Conservation (phyloP, 2,329 filamentous ascomycete species). For the Stagonosporopsis vannaccii region DNA sequence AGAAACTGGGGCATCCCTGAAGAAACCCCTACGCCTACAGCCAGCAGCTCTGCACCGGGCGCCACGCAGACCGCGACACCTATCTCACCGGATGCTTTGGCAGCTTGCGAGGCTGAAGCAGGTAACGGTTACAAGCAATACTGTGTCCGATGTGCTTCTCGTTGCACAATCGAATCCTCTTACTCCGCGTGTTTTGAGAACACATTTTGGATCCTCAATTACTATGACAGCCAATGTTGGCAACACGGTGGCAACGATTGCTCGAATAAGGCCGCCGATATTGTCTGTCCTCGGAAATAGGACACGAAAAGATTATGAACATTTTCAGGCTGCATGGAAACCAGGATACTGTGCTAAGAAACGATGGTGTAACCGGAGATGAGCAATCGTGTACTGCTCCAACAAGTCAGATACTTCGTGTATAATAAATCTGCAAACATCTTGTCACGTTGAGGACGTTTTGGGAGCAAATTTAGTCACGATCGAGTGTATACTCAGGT, state of each 20-base stretch:
- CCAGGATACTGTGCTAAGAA: background rate
- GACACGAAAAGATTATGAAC: background rate
- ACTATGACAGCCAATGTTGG: constrained; percentile 1
- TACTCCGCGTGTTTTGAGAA: background rate
- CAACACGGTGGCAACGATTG: background rate
- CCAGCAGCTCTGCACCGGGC: background rate
- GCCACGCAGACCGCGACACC: background rate
- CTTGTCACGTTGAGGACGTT: background rate
- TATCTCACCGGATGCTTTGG: background rate
- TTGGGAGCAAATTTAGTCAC: background rate
- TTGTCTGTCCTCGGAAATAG: background rate
- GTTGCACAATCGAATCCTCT: background rate
- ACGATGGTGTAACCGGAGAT: background rate
- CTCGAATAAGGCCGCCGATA: background rate
- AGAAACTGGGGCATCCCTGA: background rate
- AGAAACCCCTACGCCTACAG: background rate
- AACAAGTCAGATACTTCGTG: background rate
- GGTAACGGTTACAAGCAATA: background rate
- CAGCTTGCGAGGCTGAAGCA: background rate
- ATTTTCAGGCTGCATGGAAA: background rate
- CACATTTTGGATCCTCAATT: background rate
- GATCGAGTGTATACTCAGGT: background rate
- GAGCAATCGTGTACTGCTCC: background rate
- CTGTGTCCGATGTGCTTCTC: background rate
- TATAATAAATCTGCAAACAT: background rate